Conservation (phyloP, 768 basidiomycete genomes). For the Trametes cubensis region DNA sequence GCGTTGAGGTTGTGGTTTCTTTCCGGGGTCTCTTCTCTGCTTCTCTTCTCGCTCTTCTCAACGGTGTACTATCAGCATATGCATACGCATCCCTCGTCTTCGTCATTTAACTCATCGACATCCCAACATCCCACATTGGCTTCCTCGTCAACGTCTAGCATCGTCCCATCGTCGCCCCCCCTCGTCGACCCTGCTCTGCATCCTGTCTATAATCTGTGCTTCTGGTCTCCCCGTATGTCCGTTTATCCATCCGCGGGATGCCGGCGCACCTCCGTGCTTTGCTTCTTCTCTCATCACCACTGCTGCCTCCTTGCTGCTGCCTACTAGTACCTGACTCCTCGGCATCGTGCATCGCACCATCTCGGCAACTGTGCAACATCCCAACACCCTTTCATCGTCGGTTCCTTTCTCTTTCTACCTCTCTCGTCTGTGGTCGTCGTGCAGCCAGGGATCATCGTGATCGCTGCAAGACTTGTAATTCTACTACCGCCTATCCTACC, state of each 20-base stretch:
- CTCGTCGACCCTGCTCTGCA: background rate
- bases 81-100: background rate
- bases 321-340: no score
- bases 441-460: no score
- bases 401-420: no score
- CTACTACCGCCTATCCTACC: no score
- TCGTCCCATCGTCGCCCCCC: background rate
- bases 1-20: constrained; percentile 6
- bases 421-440: no score
- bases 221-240: background rate
- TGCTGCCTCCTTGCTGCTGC: no score
- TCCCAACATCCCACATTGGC: background rate
- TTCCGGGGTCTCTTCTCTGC: constrained; percentile 8
- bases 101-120: background rate
- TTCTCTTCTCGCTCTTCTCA: background rate
- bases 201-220: background rate
- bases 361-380: no score
- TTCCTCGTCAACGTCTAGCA: background rate
- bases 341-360: no score
- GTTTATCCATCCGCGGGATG: background rate
- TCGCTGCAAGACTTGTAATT: no score
- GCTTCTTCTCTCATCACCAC: no score
- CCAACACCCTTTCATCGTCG: no score
- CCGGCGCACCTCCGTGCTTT: no score
- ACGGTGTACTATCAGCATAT: constrained; percentile 18